Evolutionary conservation across 371 early-diverging fungal species (phyloP), one percentile per base, ranked within the genome.

Genomic region (Actinomortierella wolfii): DNA sequence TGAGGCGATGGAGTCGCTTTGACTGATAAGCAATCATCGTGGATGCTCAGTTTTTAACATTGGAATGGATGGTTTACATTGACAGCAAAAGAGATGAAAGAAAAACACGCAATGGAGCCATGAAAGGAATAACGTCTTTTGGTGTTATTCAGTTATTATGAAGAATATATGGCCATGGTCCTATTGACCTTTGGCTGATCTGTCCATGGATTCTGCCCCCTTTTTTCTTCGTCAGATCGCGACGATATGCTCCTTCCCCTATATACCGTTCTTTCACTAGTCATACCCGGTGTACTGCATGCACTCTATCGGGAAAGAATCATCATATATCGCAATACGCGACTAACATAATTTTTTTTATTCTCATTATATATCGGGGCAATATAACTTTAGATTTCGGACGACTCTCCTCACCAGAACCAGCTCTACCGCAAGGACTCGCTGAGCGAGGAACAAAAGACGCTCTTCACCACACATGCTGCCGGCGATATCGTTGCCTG

Each of bases 401-500:
- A 91, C 75, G 83, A 87, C 67, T 84, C 83, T 46, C 76, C 78
- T 29, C 64, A 75, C 40, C 79, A 79, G 55, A 91, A 89, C 64
- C 82, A 85, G 44, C 86, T 89, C 67, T 81, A 80, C 18, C 80
- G 76, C 17, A 87, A 89, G 67, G 77, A 69, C 17, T 79, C 81
- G 51, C 56, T 89, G 43, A 71, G 77, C 18, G 86, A 83, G 24
- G 88, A 85, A 48, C 66, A 68, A 26, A 77, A 79, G 18, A 81
- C 79, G 40, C 81, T 83, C 29, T 89, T 92, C 78, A 91, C 85
- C 49, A 94, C 94, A 23, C 93, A 92, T 69, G 81, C 82, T 4
- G 88, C 93, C 53, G 92, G 94, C 28, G 86, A 92, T 66, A 80
- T 96, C n/a, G 76, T 85, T 49, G 87, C 92, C 54, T 97, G 97